Evolutionary conservation across 2,329 filamentous ascomycete genomes (phyloP).

Genomic region (Fusarium sp.): DNA sequence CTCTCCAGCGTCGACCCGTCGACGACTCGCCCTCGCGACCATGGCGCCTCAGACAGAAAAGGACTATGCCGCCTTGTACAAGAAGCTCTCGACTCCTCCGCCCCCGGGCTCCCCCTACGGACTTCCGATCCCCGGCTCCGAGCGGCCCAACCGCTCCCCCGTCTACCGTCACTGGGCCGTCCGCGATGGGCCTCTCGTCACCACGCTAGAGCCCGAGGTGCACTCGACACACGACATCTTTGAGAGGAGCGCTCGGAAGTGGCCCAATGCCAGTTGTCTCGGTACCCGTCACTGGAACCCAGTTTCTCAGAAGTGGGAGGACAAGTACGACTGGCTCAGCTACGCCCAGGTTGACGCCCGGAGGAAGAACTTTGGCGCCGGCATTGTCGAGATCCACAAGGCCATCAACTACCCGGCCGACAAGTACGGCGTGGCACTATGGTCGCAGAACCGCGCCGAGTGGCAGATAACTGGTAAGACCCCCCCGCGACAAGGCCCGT

Average conservation of each 20-base stretch:
- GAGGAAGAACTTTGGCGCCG: constrained; percentile 85
- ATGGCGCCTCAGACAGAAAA: constrained; percentile 47
- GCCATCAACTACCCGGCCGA: constrained; percentile 70
- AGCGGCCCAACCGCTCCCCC: constrained; percentile 75
- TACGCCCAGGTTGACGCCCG: constrained; percentile 83
- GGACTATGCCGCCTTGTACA: constrained; percentile 54
- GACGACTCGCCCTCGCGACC: constrained; percentile 26
- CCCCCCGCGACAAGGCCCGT: constrained; percentile 8
- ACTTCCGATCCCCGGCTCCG: constrained; percentile 78
- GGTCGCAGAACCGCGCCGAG: constrained; percentile 87
- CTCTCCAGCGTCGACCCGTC: not conserved
- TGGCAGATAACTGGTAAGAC: constrained; percentile 81
- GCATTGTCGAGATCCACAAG: constrained; percentile 84
- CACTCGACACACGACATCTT: constrained; percentile 85
- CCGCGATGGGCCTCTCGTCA: constrained; percentile 75
- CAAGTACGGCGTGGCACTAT: constrained; percentile 82
- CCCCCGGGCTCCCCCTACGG: constrained; percentile 82
- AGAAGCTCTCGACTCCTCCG: constrained; percentile 70
- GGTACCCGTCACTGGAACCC: constrained; percentile 85
- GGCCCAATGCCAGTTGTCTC: constrained; percentile 77
- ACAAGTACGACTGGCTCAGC: constrained; percentile 84
- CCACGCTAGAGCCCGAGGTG: constrained; percentile 76
- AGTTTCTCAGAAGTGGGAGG: constrained; percentile 75
- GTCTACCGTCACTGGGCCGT: constrained; percentile 88
- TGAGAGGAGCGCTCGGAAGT: constrained; percentile 71